These are phyloP conservation scores for Salvia sclarea DNA, from an alignment of 305 asterid species.

Conservation along the genomic window DNA sequence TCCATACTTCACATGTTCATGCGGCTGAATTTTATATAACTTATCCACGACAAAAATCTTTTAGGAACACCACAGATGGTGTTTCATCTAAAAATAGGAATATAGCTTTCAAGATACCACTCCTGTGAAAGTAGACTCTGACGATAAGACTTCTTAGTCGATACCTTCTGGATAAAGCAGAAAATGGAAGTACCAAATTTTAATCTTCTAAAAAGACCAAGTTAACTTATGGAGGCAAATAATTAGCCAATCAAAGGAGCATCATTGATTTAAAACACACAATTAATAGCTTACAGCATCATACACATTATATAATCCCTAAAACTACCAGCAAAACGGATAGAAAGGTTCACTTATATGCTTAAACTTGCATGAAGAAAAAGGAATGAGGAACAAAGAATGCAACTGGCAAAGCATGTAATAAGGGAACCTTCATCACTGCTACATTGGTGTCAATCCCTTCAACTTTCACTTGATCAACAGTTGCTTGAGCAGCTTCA, in stretches of 20 bases:
- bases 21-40: neutral
- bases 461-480: conserved; percentile 91
- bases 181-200: conserved; percentile 3
- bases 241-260: conserved; percentile 12
- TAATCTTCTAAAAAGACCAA: conserved; percentile 5
- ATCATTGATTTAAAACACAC: neutral
- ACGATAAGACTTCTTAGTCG: conserved; percentile 11
- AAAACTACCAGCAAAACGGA: conserved; percentile 13
- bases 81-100: conserved; percentile 9
- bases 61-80: conserved; percentile 1
- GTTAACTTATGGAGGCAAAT: conserved; percentile 20
- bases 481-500: conserved; percentile 92
- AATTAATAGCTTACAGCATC: conserved; percentile 16
- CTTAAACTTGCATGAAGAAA: conserved; percentile 11
- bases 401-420: conserved; percentile 24
- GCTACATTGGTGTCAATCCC: conserved; percentile 88
- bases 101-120: neutral
- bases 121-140: neutral
- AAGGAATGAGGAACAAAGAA: conserved; percentile 23
- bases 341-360: conserved; percentile 9
- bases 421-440: conserved; percentile 69
- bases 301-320: conserved; percentile 20
- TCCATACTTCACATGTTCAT: neutral
- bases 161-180: conserved; percentile 20
- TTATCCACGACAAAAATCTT: conserved; percentile 9